Percentiles rank a stretch among this genome's conserved stretches.
These are phyloP conservation scores for Debaryomyces maramus DNA, from an alignment of 805 yeast genomes.

Conservation along the genomic window DNA sequence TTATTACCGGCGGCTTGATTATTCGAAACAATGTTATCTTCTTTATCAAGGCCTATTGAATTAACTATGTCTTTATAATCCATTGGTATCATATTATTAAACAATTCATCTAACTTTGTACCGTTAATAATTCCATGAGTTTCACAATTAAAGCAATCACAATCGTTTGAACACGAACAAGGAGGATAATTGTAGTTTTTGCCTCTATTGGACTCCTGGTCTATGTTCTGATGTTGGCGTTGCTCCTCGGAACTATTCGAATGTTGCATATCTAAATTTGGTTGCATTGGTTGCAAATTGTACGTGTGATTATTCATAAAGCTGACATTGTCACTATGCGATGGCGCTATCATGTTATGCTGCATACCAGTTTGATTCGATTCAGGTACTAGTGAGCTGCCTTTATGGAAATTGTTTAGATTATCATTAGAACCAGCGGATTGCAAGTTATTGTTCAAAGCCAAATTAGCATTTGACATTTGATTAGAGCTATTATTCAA, in stretches of 20 bases:
- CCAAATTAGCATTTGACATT: neutral
- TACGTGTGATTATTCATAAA: neutral
- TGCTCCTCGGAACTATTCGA: neutral
- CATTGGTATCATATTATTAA: conserved; percentile 10
- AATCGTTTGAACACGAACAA: conserved; percentile 15
- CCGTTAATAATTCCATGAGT: conserved; percentile 48
- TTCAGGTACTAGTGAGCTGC: neutral
- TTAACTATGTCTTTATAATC: neutral
- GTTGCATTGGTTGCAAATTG: neutral
- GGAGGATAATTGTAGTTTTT: neutral
- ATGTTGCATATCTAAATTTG: neutral
- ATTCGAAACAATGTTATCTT: neutral
- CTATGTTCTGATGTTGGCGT: neutral
- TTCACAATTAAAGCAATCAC: conserved; percentile 45
- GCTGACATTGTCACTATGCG: neutral
- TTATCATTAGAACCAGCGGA: neutral
- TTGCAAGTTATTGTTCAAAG: neutral
- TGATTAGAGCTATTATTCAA: neutral
- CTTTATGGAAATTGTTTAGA: neutral
- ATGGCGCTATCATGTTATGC: too few species aligned
- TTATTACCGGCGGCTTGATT: too few species aligned
- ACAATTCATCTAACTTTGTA: conserved; percentile 38
- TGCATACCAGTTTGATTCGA: neutral
- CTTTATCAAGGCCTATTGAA: neutral
- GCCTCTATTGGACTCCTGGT: neutral